Base-by-base conservation (phyloP, 1,284 basidiomycete species). In the Puccinia novopanici region DNA sequence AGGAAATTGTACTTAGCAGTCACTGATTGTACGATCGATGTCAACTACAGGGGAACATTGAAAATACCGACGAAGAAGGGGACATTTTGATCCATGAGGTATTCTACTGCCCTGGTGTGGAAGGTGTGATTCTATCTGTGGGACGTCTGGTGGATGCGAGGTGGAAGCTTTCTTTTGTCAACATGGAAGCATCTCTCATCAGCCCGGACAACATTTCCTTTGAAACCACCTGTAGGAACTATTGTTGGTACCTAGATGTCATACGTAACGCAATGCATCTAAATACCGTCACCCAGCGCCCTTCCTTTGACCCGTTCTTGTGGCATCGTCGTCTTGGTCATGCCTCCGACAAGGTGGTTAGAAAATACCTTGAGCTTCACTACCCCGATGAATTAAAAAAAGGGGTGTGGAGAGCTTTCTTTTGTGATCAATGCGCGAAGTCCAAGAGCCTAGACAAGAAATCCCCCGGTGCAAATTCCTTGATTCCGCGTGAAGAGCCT, bases 291-390 rank as follows among this genome's bases (percentile, higher is more conserved):
- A 12, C 67, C 40, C 67, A 70, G 50, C 4, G n/a, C 8, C 67
- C 42, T 5, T 70, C 24, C 1, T 24, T 50, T 45, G 67, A 70
- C n/a, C 24, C 67, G n/a, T 70, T 50, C 42, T 8, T 54, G 24
- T 73, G 71, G 71, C 71, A 73, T 22, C 8, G 27, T 6, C 15
- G 71, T 17, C 71, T 73, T 4, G 71, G 71, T 8, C 71, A 73
- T 30, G 50, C 42, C 8, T 55, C 50, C 6, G 71, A 73, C 3
- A 4, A 17, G 5, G 72, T 74, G 13, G 72, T 59, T 22, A 57
- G 22, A 12, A 19, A 74, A 24, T 74, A 42, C 54, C 15, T 6
- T n/a, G n/a, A n/a, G n/a, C n/a, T n/a, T n/a, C n/a, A n/a, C n/a
- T n/a, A n/a, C n/a, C n/a, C n/a, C n/a, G n/a, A n/a, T n/a, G n/a